Percentiles rank a stretch among this genome's conserved stretches.
phyloP scores from a whole-genome alignment of 306 rosid species.

The Albizia julibrissin region DNA sequence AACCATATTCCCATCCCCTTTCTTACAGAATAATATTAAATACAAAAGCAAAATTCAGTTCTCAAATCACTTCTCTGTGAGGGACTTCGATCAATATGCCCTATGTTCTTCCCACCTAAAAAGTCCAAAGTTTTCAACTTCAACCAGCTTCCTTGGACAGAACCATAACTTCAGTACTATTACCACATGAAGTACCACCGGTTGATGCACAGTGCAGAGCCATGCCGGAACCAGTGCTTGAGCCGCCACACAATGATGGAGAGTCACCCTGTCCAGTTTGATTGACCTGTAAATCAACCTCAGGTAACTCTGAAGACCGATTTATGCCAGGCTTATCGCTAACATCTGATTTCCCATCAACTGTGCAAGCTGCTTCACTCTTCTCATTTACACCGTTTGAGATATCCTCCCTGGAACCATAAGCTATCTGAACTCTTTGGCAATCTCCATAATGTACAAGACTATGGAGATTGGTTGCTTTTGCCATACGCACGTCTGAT shows the following conservation, averaged over 20 bases:
- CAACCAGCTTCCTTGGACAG: constrained; percentile 57
- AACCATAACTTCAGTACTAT: constrained; percentile 43
- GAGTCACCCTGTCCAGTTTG: constrained; percentile 28
- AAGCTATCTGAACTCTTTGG: constrained; percentile 28
- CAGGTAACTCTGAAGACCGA: constrained; percentile 36
- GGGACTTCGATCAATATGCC: background rate
- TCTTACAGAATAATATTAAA: background rate
- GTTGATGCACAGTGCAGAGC: constrained; percentile 53
- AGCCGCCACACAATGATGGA: constrained; percentile 39
- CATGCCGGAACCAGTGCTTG: constrained; percentile 36
- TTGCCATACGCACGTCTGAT: constrained; percentile 19
- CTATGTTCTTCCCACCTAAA: constrained; percentile 14
- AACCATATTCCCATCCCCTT: background rate
- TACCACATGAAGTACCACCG: constrained; percentile 44
- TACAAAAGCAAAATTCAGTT: background rate
- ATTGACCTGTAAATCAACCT: constrained; percentile 45
- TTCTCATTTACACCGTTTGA: constrained; percentile 19
- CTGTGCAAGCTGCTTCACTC: constrained; percentile 12
- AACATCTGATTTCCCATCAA: constrained; percentile 26
- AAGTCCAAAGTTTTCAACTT: constrained; percentile 38
- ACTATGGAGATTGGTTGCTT: constrained; percentile 19
- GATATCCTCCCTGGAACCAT: constrained; percentile 23
- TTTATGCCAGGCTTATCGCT: constrained; percentile 16
- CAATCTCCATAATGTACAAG: constrained; percentile 38
- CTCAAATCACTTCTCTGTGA: constrained; percentile 15